These are phyloP conservation scores for Phoenix roebelenii DNA, from an alignment of 176 grass and related monocot species.

Conservation along the genomic window DNA sequence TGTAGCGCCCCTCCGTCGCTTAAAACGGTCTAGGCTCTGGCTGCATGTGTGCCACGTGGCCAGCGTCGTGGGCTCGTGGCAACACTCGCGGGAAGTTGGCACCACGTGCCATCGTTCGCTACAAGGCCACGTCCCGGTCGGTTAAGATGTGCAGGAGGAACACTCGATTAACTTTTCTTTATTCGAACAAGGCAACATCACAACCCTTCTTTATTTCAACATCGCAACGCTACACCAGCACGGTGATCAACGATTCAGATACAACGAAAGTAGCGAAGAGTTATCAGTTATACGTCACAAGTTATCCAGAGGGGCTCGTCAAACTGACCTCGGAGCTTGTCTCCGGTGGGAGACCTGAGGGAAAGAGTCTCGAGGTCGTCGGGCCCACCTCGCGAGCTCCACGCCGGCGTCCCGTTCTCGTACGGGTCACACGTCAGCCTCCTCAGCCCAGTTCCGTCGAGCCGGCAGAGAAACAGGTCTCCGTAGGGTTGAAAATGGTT, in stretches of 20 bases:
- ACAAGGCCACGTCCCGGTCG: too few relatives aligned
- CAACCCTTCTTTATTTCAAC: too few relatives aligned
- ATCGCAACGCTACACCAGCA: too few relatives aligned
- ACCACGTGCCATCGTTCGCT: too few relatives aligned
- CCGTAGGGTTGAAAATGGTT: constrained; percentile 94
- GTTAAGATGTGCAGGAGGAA: too few relatives aligned
- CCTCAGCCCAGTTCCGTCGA: constrained; percentile 42
- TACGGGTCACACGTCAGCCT: constrained; percentile 74
- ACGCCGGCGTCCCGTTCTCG: constrained; percentile 82
- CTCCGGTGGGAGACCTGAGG: constrained; percentile 15
- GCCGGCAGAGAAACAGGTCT: constrained; percentile 57
- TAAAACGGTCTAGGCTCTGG: too few relatives aligned
- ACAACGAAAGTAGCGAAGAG: neutral
- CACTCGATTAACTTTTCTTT: too few relatives aligned
- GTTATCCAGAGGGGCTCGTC: constrained; percentile 68
- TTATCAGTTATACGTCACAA: constrained; percentile 30
- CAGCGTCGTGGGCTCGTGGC: too few relatives aligned
- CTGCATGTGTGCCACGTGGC: too few relatives aligned
- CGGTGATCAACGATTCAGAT: neutral
- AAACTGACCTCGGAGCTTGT: constrained; percentile 48
- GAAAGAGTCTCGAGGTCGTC: constrained; percentile 17
- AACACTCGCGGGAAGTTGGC: too few relatives aligned
- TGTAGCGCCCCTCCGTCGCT: too few relatives aligned
- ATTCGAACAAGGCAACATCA: too few relatives aligned
- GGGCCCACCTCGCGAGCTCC: constrained; percentile 10